Conservation (phyloP, 495 filamentous ascomycete species). For the Cudoniella acicularis region DNA sequence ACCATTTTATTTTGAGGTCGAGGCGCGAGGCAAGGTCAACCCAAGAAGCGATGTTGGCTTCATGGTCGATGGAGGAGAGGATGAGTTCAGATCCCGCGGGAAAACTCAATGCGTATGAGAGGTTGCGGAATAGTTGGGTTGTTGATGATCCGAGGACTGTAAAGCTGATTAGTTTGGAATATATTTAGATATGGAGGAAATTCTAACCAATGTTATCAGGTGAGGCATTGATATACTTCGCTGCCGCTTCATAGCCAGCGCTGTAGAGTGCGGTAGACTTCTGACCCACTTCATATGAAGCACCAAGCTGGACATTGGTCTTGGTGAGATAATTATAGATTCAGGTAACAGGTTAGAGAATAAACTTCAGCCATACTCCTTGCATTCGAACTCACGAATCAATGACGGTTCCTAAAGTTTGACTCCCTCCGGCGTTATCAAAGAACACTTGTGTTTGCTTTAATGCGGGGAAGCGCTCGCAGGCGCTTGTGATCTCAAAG, state of each 20-base stretch:
- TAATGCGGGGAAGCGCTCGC: conserved; percentile 62
- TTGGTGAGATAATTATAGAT: conserved; percentile 60
- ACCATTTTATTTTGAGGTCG: conserved; percentile 63
- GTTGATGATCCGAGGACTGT: conserved; percentile 63
- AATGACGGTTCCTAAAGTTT: conserved; percentile 59
- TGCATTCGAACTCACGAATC: conserved; percentile 49
- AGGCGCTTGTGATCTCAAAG: conserved; percentile 53
- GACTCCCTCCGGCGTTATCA: conserved; percentile 74
- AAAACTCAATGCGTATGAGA: conserved; percentile 57
- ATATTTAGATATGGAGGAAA: not conserved
- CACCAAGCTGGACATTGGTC: conserved; percentile 71
- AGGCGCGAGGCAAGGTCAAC: conserved; percentile 54
- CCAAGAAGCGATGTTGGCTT: conserved; percentile 70
- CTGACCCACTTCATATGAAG: conserved; percentile 53
- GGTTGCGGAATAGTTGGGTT: conserved; percentile 70
- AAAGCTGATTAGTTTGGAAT: conserved; percentile 4
- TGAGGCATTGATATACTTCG: conserved; percentile 63
- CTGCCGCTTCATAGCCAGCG: conserved; percentile 55
- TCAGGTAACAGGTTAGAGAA: conserved; percentile 30
- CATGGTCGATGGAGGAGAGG: conserved; percentile 65
- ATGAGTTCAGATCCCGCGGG: conserved; percentile 59
- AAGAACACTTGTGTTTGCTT: conserved; percentile 62
- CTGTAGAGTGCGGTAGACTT: conserved; percentile 51
- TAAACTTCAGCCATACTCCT: not conserved
- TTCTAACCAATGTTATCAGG: conserved; percentile 54